Evolutionary conservation across 306 rosid genomes (phyloP), one percentile per base, ranked within the genome.

Genomic region (Vicia faba): DNA sequence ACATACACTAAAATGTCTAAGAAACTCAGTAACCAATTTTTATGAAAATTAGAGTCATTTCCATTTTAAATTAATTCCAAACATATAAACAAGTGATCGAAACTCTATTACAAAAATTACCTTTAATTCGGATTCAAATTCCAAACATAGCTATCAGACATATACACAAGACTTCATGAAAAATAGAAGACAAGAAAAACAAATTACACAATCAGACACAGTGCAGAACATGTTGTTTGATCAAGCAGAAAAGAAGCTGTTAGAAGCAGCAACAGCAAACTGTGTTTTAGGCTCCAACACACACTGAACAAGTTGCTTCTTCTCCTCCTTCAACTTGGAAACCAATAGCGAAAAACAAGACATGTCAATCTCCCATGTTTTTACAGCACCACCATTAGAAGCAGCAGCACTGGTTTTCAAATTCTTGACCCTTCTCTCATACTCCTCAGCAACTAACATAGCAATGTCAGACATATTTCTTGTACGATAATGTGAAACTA

Each of bases 181-280:
- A 50, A 43, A 0, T 5, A 74, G 59, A 51, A 48, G 29, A 39
- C 15, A 23, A 9, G 10, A 59, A 54, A 0, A 16, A 11, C 4
- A 72, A 53, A 16, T 36, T 20, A 38, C 41, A 63, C 28, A 11
- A 40, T 0, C 9, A 26, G 5, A 11, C n/a, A 56, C 58, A 11
- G 9, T 33, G 9, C 38, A 33, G 38, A 7, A 33, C 9, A 33
- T 0, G 8, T 44, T 44, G 2, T 18, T 83, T 40, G 58, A 51
- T 51, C 68, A 92, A 74, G 98, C 97, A 55, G 95, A 93, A 84
- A 93, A 93, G 83, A 89, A 86, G 46, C 86, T 83, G n/a, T 45
- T 41, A 23, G 91, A 86, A 60, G 97, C 98, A 14, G 91, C 89
- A 41, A 76, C 36, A 7, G 84, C 81, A 56, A 93, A 11, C 63